These are phyloP conservation scores for Colletotrichum echinochloae DNA, from an alignment of 2,329 filamentous ascomycete genomes.

Conservation along the genomic window DNA sequence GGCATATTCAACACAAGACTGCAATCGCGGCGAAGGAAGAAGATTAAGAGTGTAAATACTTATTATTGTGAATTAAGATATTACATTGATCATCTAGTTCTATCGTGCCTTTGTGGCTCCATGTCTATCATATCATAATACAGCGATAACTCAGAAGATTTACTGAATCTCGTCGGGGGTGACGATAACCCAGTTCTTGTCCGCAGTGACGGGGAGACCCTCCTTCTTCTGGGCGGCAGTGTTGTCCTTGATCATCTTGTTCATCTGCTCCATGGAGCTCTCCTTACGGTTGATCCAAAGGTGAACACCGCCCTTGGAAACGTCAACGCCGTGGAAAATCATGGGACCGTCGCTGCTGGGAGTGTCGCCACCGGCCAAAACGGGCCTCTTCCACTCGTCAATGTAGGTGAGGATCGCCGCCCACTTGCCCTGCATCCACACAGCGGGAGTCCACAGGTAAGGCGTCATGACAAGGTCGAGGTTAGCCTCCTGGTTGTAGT, in stretches of 20 bases:
- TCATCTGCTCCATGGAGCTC: conserved; percentile 50
- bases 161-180: conserved; percentile 54
- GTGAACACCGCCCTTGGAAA: conserved; percentile 54
- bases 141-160: background rate
- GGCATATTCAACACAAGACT: too few species aligned
- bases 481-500: conserved; percentile 52
- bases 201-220: conserved; percentile 53
- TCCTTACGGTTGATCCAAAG: conserved; percentile 57
- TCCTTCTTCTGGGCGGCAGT: conserved; percentile 50
- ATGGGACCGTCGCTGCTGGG: conserved; percentile 58
- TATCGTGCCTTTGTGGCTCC: background rate
- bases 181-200: conserved; percentile 60
- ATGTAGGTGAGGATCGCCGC: conserved; percentile 58
- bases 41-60: too few species aligned
- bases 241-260: conserved; percentile 53
- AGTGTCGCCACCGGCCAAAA: conserved; percentile 58
- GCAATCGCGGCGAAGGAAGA: too few species aligned
- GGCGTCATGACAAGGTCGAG: conserved; percentile 55
- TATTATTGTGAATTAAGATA: background rate
- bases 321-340: conserved; percentile 59
- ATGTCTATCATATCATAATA: background rate
- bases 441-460: conserved; percentile 57
- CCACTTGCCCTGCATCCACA: conserved; percentile 59
- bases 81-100: conserved; percentile 2
- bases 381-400: conserved; percentile 56